These are phyloP conservation scores for Sicyos baderoa DNA, from an alignment of 306 rosid species.

Conservation along the genomic window DNA sequence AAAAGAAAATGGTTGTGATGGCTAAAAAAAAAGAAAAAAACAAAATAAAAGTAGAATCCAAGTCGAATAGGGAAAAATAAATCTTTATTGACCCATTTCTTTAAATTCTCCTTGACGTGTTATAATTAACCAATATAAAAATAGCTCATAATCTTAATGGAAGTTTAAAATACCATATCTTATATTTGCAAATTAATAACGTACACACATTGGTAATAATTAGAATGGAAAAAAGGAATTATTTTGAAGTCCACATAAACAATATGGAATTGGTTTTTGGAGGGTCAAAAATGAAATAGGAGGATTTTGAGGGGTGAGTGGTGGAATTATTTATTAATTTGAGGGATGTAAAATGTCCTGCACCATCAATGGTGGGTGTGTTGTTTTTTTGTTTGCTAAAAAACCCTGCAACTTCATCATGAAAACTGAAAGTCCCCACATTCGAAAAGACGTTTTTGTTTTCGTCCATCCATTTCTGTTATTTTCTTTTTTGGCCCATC, in stretches of 20 bases:
- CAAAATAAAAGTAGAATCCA: background rate
- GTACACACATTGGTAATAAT: background rate
- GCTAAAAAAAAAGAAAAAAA: background rate
- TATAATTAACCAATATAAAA: background rate
- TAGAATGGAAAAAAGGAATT: background rate
- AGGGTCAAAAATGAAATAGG: background rate
- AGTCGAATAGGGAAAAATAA: background rate
- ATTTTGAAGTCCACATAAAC: background rate
- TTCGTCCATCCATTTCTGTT: conserved; percentile 38
- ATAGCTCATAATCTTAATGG: background rate
- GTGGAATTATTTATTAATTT: conserved; percentile 19
- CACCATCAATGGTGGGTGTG: conserved; percentile 38
- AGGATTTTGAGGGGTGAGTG: background rate
- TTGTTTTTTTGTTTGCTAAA: background rate
- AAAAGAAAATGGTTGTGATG: background rate
- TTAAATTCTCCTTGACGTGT: background rate
- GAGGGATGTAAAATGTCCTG: background rate
- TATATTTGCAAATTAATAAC: background rate
- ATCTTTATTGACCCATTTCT: no score
- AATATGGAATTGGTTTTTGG: background rate
- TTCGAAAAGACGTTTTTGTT: background rate
- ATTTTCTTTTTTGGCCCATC: conserved; percentile 29
- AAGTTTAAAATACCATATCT: background rate
- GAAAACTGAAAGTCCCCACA: conserved; percentile 19
- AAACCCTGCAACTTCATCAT: conserved; percentile 15